Conservation (phyloP, 352 stramenopile genomes). For the Phytophthora colocasiae region DNA sequence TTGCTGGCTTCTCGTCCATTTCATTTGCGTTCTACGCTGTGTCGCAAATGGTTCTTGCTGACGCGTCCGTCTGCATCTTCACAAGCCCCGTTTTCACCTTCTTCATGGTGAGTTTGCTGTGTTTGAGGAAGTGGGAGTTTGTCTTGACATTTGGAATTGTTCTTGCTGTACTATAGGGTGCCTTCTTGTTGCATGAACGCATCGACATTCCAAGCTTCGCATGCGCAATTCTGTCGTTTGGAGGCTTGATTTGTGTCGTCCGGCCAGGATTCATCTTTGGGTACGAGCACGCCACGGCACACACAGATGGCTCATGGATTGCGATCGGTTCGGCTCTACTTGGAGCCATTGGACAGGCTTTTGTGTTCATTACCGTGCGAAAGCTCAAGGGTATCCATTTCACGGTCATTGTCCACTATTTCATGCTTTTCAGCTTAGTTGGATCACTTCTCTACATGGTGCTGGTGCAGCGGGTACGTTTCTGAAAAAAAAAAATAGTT, state of each 20-base stretch:
- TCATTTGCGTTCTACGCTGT: constrained; percentile 80
- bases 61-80: constrained; percentile 79
- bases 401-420: constrained; percentile 82
- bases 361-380: constrained; percentile 77
- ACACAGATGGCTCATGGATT: constrained; percentile 56
- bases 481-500: background rate
- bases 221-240: constrained; percentile 55
- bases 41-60: constrained; percentile 82
- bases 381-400: constrained; percentile 65
- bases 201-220: constrained; percentile 52
- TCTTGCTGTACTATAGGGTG: constrained; percentile 30
- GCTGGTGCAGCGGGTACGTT: constrained; percentile 57
- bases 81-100: constrained; percentile 77
- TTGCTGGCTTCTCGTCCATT: constrained; percentile 77
- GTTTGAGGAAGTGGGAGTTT: background rate
- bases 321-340: constrained; percentile 59
- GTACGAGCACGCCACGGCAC: constrained; percentile 48
- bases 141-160: background rate
- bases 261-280: constrained; percentile 62
- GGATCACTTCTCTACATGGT: constrained; percentile 60
- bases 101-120: constrained; percentile 54
- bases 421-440: constrained; percentile 69
- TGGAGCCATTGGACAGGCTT: constrained; percentile 65
- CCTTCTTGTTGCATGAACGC: constrained; percentile 48
- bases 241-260: constrained; percentile 61